Percentiles rank a stretch among this genome's conserved stretches.
Evolutionary conservation across 352 stramenopile genomes (phyloP).

Genomic region (Phytophthora europaea): DNA sequence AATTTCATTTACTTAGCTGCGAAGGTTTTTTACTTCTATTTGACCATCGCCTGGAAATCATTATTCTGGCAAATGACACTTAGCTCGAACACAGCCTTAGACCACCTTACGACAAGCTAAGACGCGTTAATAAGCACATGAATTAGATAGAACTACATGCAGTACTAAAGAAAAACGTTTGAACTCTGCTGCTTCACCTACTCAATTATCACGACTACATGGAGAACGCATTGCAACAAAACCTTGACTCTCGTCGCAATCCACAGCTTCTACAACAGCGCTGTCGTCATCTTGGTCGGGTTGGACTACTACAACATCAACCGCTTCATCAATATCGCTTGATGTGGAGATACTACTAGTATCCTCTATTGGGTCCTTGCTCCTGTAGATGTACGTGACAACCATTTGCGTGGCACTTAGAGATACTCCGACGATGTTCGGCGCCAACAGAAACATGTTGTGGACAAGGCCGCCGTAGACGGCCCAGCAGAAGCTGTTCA

Average conservation of each 20-base stretch:
- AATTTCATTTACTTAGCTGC: too few relatives aligned
- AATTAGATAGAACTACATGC: too few relatives aligned
- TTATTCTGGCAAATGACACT: too few relatives aligned
- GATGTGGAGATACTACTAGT: neutral
- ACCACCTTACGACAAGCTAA: too few relatives aligned
- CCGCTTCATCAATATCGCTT: conserved; percentile 8
- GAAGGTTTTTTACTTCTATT: too few relatives aligned
- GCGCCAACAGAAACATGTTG: conserved; percentile 49
- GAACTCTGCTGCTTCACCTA: too few relatives aligned
- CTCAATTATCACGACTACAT: conserved; percentile 1
- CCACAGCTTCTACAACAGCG: conserved; percentile 10
- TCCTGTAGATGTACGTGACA: conserved; percentile 56
- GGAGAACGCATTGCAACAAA: conserved; percentile 31
- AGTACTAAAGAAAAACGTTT: too few relatives aligned
- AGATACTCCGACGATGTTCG: conserved; percentile 38
- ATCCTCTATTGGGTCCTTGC: conserved; percentile 33
- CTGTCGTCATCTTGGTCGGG: conserved; percentile 30
- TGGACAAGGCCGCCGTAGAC: conserved; percentile 46
- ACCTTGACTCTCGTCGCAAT: conserved; percentile 13
- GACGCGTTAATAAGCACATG: too few relatives aligned
- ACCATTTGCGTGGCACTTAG: conserved; percentile 44
- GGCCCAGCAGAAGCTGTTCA: conserved; percentile 61
- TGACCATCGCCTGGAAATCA: too few relatives aligned
- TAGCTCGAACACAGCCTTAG: too few relatives aligned
- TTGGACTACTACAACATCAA: conserved; percentile 25